These are phyloP conservation scores for Auricularia heimuer DNA, from an alignment of 768 basidiomycete species.

Conservation along the genomic window DNA sequence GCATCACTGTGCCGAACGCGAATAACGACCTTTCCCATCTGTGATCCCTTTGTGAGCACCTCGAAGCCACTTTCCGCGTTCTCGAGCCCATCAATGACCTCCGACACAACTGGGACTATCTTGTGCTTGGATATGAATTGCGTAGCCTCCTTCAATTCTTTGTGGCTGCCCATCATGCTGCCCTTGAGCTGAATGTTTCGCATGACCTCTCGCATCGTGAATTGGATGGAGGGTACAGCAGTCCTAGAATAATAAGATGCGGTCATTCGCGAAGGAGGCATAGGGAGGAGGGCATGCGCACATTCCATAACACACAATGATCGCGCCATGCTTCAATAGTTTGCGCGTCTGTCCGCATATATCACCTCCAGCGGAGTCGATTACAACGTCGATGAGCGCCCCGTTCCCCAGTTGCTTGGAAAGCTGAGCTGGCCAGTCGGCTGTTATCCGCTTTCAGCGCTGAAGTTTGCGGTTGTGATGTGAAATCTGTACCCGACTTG, in stretches of 20 bases:
- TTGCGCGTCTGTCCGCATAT: constrained; percentile 42
- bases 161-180: constrained; percentile 65
- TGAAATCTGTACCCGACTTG: constrained; percentile 36
- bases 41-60: constrained; percentile 48
- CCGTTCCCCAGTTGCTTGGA: constrained; percentile 11
- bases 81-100: constrained; percentile 58
- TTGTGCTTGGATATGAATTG: constrained; percentile 54
- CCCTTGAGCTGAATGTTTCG: constrained; percentile 67
- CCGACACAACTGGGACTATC: constrained; percentile 62
- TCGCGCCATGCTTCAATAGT: constrained; percentile 46
- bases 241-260: constrained; percentile 36
- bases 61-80: constrained; percentile 62
- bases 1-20: constrained; percentile 21
- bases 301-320: constrained; percentile 60
- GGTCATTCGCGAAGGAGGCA: background rate
- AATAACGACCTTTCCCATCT: constrained; percentile 73
- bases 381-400: constrained; percentile 42
- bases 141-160: constrained; percentile 65
- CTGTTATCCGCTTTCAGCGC: background rate
- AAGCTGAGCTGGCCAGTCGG: constrained; percentile 3
- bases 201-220: constrained; percentile 74
- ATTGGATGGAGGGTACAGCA: constrained; percentile 42
- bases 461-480: background rate
- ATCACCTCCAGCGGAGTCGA: constrained; percentile 64
- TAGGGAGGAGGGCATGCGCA: constrained; percentile 19